Evolutionary conservation across 805 yeast species (phyloP).

Genomic region (Wickerhamomyces queroliae): DNA sequence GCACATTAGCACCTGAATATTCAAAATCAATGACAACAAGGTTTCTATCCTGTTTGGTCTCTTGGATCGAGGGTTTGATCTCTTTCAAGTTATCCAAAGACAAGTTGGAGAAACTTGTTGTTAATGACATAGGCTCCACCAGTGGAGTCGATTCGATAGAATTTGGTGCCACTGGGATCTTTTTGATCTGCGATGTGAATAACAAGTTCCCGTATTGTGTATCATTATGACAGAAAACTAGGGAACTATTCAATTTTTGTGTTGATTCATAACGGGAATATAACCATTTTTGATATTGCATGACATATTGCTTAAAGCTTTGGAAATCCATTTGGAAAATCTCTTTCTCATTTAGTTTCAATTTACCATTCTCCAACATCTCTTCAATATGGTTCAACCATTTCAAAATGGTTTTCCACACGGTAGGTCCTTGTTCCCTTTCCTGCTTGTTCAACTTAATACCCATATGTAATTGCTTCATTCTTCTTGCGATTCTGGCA

Average conservation of each 20-base stretch:
- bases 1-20: slow-evolving; percentile 85
- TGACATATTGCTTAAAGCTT: slow-evolving; percentile 42
- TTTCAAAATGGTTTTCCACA: slow-evolving; percentile 63
- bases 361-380: slow-evolving; percentile 35
- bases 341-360: slow-evolving; percentile 29
- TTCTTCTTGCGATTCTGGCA: slow-evolving; percentile 87
- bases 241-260: slow-evolving; percentile 35
- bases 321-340: slow-evolving; percentile 42
- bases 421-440: slow-evolving; percentile 51
- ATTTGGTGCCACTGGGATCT: slow-evolving; percentile 22
- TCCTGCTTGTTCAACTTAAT: slow-evolving; percentile 60
- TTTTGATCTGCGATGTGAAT: slow-evolving; percentile 44
- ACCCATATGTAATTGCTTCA: slow-evolving; percentile 89
- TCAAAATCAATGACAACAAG: slow-evolving; percentile 95
- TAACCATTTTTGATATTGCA: slow-evolving; percentile 59
- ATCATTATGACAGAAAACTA: slow-evolving; percentile 92
- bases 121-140: slow-evolving; percentile 6
- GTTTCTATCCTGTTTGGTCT: slow-evolving; percentile 53
- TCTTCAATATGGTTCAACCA: slow-evolving; percentile 55
- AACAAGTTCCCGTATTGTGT: slow-evolving; percentile 93
- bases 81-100: slow-evolving; percentile 17
- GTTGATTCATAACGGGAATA: slow-evolving; percentile 38
- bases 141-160: slow-evolving; percentile 1
- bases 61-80: slow-evolving; percentile 31
- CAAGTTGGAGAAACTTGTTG: slow-evolving; percentile 15